Base-by-base conservation (phyloP, 2,329 filamentous ascomycete genomes). In the Diaporthe sp. region DNA sequence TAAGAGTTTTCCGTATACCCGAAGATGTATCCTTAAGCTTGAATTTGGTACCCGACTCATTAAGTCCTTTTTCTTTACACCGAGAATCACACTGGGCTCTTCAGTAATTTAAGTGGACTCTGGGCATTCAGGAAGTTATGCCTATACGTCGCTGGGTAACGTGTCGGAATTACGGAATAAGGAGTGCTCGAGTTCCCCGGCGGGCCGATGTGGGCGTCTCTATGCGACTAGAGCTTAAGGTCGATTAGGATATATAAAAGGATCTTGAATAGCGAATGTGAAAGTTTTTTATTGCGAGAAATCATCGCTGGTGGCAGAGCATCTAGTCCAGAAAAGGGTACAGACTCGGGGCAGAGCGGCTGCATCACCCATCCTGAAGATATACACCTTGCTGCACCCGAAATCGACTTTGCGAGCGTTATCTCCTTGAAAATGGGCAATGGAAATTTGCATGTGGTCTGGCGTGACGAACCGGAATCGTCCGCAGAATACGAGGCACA, bases 81-180 rank as follows among this genome's bases (percentile, higher is more conserved):
- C 25, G 60, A 17, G 61, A 10, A 44, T 44, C 0, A 6, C 4
- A 10, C 5, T 44, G 7, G n/a, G 12, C 37, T 20, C 2, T 8
- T 61, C 12, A 5, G 17, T 2, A n/a, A 3, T 17, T 28, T 9
- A 20, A 3, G 13, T 17, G 6, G 9, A 25, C 1, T 44, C 3
- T 20, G 58, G 1, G 1, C 2, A 31, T 31, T 22, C 4, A 8
- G 25, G 4, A 44, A 17, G 39, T 44, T 20, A 28, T n/a, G 39
- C 15, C 9, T 3, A 42, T 39, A 20, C 37, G 15, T 22, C 0
- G 25, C 7, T 31, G 60, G 15, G n/a, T 10, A 22, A 15, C 20
- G 9, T n/a, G 4, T 34, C 61, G 61, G 61, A 47, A 65, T 49
- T 65, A 65, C 61, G 42, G 61, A 65, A 34, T 65, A 65, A 65